phyloP scores from a whole-genome alignment of 2,329 filamentous ascomycete genomes.

The Colletotrichum sansevieriae region DNA sequence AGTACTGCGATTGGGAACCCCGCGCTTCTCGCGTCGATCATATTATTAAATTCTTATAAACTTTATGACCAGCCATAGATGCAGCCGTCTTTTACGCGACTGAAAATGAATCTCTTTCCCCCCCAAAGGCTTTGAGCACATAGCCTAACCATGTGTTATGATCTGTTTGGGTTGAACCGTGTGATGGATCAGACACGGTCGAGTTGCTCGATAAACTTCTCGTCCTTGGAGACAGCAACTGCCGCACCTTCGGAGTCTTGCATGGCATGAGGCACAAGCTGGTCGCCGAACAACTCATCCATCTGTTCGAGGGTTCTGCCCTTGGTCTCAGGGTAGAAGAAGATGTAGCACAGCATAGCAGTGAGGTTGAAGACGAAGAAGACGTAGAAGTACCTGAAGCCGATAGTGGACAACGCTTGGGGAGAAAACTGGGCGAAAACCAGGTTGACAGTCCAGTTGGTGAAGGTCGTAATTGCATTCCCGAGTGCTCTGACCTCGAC shows the following conservation, averaged over 20 bases:
- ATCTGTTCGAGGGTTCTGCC: conserved; percentile 51
- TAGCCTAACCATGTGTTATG: too few relatives aligned
- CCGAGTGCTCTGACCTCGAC: conserved; percentile 49
- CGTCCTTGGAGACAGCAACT: conserved; percentile 30
- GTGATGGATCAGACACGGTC: conserved; percentile 5
- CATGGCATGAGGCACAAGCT: conserved; percentile 38
- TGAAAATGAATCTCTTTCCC: too few relatives aligned
- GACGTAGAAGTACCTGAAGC: conserved; percentile 59
- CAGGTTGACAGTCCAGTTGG: conserved; percentile 52
- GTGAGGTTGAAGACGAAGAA: conserved; percentile 47
- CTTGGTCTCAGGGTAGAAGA: conserved; percentile 52
- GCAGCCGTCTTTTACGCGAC: too few relatives aligned
- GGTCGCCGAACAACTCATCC: conserved; percentile 52
- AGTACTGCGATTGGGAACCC: too few relatives aligned
- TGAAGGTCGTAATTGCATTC: conserved; percentile 48
- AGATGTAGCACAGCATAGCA: conserved; percentile 44
- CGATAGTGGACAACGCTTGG: conserved; percentile 55
- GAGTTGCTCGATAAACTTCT: conserved; percentile 31
- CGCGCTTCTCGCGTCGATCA: too few relatives aligned
- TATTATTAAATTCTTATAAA: too few relatives aligned
- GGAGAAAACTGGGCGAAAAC: conserved; percentile 64
- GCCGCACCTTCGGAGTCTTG: conserved; percentile 32
- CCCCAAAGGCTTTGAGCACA: too few relatives aligned
- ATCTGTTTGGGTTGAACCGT: too few relatives aligned
- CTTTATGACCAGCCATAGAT: too few relatives aligned